phyloP scores from a whole-genome alignment of 495 filamentous ascomycete species.

The Talaromyces liani region DNA sequence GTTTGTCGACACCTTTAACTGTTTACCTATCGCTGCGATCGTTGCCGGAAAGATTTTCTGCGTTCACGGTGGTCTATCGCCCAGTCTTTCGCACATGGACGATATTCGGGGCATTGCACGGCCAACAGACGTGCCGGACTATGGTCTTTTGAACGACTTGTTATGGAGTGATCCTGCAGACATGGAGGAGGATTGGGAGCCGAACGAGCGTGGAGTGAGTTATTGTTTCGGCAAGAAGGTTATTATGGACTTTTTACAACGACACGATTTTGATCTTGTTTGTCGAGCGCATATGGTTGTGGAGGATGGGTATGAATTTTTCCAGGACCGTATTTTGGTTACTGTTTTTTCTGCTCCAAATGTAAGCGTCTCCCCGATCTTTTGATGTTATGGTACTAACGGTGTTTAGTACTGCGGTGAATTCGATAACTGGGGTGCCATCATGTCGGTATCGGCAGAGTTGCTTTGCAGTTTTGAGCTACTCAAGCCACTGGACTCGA shows the following conservation, averaged over 20 bases:
- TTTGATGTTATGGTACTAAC: constrained; percentile 15
- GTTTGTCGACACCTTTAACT: constrained; percentile 98
- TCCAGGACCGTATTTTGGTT: constrained; percentile 88
- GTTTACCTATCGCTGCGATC: constrained; percentile 89
- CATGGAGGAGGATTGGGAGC: constrained; percentile 95
- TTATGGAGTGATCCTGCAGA: constrained; percentile 98
- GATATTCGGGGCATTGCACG: constrained; percentile 94
- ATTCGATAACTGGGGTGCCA: constrained; percentile 98
- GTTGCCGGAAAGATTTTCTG: constrained; percentile 99
- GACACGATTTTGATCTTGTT: constrained; percentile 90
- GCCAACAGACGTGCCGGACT: constrained; percentile 96
- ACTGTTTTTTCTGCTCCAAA: constrained; percentile 98
- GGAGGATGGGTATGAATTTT: constrained; percentile 99
- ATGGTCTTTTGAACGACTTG: constrained; percentile 90
- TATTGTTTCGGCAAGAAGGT: constrained; percentile 99
- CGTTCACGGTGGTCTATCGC: constrained; percentile 93
- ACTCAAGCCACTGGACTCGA: constrained; percentile 94
- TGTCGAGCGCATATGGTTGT: constrained; percentile 99
- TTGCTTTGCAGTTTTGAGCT: constrained; percentile 96
- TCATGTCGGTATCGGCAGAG: constrained; percentile 94
- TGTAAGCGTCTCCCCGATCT: constrained; percentile 55
- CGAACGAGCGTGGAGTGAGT: constrained; percentile 93
- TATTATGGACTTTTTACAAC: constrained; percentile 89
- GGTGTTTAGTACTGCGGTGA: constrained; percentile 89
- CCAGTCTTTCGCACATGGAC: constrained; percentile 90